Percentiles rank a stretch among this genome's conserved stretches.
Evolutionary conservation across 768 basidiomycete species (phyloP).

Genomic region (Daedaleopsis nitida): DNA sequence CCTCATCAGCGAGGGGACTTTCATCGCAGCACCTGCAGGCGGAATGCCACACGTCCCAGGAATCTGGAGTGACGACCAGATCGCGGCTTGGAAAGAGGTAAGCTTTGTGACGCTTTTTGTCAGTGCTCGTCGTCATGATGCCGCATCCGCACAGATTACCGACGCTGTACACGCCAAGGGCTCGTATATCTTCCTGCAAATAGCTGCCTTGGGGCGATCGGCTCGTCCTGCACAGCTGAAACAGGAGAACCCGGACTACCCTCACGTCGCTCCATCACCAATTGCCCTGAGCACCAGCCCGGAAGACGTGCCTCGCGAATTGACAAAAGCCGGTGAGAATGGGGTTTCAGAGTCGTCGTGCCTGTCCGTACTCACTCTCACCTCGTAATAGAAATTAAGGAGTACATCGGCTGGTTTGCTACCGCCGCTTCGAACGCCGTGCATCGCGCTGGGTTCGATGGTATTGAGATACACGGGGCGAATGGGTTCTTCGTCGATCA

Average conservation of each 20-base stretch:
- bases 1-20: conserved; percentile 58
- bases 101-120: neutral
- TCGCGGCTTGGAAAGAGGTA: conserved; percentile 49
- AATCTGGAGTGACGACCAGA: conserved; percentile 61
- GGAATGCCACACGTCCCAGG: conserved; percentile 57
- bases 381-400: conserved; percentile 30
- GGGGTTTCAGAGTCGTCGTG: no score
- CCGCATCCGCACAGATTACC: conserved; percentile 42
- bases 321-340: conserved; percentile 23
- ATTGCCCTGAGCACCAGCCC: conserved; percentile 22
- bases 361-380: neutral
- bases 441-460: conserved; percentile 46
- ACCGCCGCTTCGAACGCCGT: conserved; percentile 31
- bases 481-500: conserved; percentile 42
- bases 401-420: conserved; percentile 36
- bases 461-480: conserved; percentile 41
- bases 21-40: conserved; percentile 51
- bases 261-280: conserved; percentile 37
- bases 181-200: conserved; percentile 54
- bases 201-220: conserved; percentile 57
- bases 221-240: conserved; percentile 38
- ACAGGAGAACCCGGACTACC: conserved; percentile 36
- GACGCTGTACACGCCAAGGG: conserved; percentile 57
- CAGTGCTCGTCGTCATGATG: no score
- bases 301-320: conserved; percentile 22